Base-by-base conservation (phyloP, 2,329 filamentous ascomycete species). In the Claviceps pazoutovae region DNA sequence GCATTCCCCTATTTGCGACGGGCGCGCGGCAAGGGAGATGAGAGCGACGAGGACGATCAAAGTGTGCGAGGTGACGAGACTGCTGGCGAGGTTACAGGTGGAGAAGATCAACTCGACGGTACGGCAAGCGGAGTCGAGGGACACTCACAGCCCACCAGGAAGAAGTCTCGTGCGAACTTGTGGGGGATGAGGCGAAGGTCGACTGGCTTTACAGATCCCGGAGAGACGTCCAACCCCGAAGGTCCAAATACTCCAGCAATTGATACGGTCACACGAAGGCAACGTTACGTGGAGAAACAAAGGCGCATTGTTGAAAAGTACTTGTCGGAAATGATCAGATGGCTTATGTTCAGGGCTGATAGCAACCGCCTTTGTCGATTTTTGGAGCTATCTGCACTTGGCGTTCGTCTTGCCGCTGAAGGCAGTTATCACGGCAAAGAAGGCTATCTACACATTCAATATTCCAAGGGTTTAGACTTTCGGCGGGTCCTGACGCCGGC, bases 341-440 rank as follows among this genome's bases (percentile, higher is more conserved):
- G 91, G 79, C 81, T 98, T 60, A 97, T 98, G 68, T 98, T 98
- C 70, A 82, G 91, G 46, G 83, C 93, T 6, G 91, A 97, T 67
- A 96, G 89, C 69, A 97, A 96, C 62, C 82, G 93, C 9, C 74
- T 98, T 4, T 98, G 93, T 70, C 93, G 94, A 57, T 98, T 98
- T 65, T 73, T 98, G 2, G 93, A 98, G 65, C 74, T 98, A 8
- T 98, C 93, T 19, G 91, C 94, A 0, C 75, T 98, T 5, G 93
- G 93, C 21, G 89, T 98, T 48, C 83, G 94, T 47, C 78, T 98
- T 48, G 93, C 93, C 23, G 89, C 91, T 0, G 94, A 98, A 67
- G 90, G 89, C 30, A 95, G 90, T 60, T 97, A 96, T 61, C 93
- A 98, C 63, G 94, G 93, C 54, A 98, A 98, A 67, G 94, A 98